Conservation (phyloP, 2,329 filamentous ascomycete species). For the Alternaria panax region DNA sequence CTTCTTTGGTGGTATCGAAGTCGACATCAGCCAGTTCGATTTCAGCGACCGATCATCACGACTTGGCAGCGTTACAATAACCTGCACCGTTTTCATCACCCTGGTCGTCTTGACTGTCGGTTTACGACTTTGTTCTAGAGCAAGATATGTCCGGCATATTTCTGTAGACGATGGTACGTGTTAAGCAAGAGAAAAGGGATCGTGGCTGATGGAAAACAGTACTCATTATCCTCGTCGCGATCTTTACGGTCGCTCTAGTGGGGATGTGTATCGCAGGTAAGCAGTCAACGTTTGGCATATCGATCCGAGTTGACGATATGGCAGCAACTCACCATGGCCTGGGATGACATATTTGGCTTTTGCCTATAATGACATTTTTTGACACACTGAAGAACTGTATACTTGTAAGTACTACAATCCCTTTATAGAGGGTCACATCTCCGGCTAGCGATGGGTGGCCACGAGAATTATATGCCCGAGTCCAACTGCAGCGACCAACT, state of each 20-base stretch:
- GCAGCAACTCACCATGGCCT: slow-evolving; percentile 30
- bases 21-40: slow-evolving; percentile 35
- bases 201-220: slow-evolving; percentile 19
- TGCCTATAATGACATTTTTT: slow-evolving; percentile 19
- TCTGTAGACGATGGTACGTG: slow-evolving; percentile 36
- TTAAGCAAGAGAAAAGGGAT: neutral
- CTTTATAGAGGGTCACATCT: neutral
- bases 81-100: slow-evolving; percentile 29
- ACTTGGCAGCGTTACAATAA: slow-evolving; percentile 15
- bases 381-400: slow-evolving; percentile 26
- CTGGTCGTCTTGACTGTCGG: slow-evolving; percentile 30
- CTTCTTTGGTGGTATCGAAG: slow-evolving; percentile 17
- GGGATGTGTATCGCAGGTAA: slow-evolving; percentile 34
- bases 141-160: slow-evolving; percentile 27
- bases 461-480: too few relatives aligned
- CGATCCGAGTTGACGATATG: neutral
- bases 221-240: slow-evolving; percentile 32
- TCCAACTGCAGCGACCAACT: slow-evolving; percentile 9
- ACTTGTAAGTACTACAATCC: slow-evolving; percentile 23
- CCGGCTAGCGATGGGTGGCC: neutral
- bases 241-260: slow-evolving; percentile 35
- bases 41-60: slow-evolving; percentile 30
- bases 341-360: slow-evolving; percentile 35
- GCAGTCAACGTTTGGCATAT: neutral
- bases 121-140: slow-evolving; percentile 33